A percentile compares a stretch with the other conserved stretches of the same genome.
phyloP scores from a whole-genome alignment of 352 stramenopile species.

The Phytophthora meadii region DNA sequence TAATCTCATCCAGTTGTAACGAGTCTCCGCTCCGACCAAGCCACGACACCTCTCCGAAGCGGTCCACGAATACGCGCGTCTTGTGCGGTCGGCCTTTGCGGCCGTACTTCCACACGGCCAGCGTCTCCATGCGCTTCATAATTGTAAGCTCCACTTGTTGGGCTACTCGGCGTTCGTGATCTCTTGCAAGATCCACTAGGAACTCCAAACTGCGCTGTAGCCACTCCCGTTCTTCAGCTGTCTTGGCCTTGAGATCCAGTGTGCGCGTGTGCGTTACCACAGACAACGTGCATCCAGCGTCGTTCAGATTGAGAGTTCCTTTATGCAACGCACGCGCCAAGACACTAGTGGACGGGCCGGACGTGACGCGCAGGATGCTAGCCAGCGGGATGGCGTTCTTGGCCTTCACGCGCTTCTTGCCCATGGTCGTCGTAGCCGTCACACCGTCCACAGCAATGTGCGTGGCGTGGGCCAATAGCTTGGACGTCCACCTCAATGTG shows the following conservation, averaged over 20 bases:
- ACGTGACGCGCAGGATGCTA: conserved; percentile 61
- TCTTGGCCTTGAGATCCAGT: conserved; percentile 80
- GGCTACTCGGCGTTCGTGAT: conserved; percentile 75
- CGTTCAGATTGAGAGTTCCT: conserved; percentile 57
- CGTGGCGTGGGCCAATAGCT: conserved; percentile 53
- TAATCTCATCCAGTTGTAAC: conserved; percentile 80
- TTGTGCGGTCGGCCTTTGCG: conserved; percentile 82
- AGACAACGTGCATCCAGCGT: conserved; percentile 80
- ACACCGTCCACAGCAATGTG: conserved; percentile 39
- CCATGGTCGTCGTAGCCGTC: conserved; percentile 44
- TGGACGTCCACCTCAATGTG: conserved; percentile 83
- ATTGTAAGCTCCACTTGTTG: conserved; percentile 86
- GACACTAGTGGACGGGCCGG: conserved; percentile 68
- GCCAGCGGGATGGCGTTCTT: conserved; percentile 74
- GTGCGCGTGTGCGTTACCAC: conserved; percentile 77
- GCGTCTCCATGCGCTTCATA: conserved; percentile 84
- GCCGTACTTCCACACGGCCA: conserved; percentile 81
- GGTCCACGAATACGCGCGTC: conserved; percentile 83
- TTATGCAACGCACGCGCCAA: conserved; percentile 74
- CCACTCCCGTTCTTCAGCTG: conserved; percentile 74
- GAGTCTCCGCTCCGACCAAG: conserved; percentile 78
- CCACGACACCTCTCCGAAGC: conserved; percentile 87
- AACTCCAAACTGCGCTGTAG: conserved; percentile 78
- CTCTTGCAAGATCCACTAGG: conserved; percentile 71
- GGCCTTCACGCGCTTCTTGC: conserved; percentile 53